Base-by-base conservation (phyloP, 2,329 filamentous ascomycete genomes). In the Phyllosticta citribraziliensis region DNA sequence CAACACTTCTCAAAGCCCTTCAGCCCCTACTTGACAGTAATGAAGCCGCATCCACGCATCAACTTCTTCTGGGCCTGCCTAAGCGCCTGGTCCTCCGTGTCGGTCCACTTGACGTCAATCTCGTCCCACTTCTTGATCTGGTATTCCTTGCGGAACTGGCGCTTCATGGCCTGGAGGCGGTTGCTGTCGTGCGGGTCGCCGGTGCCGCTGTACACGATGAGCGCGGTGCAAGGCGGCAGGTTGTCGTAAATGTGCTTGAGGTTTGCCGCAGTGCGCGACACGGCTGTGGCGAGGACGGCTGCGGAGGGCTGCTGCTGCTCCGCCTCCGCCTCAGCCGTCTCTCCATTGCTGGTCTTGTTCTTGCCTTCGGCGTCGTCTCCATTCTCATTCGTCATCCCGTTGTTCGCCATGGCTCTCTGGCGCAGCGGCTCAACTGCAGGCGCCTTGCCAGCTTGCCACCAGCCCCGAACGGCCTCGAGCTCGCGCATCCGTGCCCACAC, bases 191-290 rank as follows among this genome's bases (percentile, higher is more conserved):
- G 75, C 24, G 84, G 84, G 67, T 87, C 83, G 30, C 82, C 82
- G 2, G 82, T 84, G n/a, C 84, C 84, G 62, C 80, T 83, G 70
- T 86, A 87, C 30, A 87, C 79, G 27, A 87, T 77, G 60, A 87
- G 79, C 10, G 84, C 78, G 1, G 84, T 86, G 67, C 82, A 83
- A 5, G 78, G 75, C 14, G 84, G 83, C 30, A 87, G 73, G 6
- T 78, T 75, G 2, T 82, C 77, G 69, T 81, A 84, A 60, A 87
- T 77, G 11, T 73, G 72, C 22, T 72, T 69, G 62, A 87, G 82
- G 58, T 78, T 72, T 12, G 74, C 69, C 47, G 83, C 75, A 0
- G 82, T 85, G 27, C 74, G 74, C 6, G 76, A 67, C 1, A 85
- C 78, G 2, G 78, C 74, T 1, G 72, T 70, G 12, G 75, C 70